Evolutionary conservation across 1,284 basidiomycete species (phyloP), one percentile per base, ranked within the genome.

Genomic region (Ganoderma boninense): DNA sequence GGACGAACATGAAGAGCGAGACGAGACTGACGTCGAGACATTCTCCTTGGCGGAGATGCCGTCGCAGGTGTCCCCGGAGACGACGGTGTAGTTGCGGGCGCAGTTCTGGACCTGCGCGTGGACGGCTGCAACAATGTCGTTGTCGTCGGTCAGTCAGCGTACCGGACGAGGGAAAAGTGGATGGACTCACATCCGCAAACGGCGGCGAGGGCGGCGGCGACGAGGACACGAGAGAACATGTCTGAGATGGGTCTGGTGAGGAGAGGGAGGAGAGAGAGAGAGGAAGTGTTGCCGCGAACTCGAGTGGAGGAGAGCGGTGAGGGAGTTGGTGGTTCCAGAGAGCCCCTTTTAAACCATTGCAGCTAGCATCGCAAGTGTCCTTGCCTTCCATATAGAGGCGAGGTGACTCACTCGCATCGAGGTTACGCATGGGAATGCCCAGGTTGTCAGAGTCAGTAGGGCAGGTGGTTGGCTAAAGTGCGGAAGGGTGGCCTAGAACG

Each of bases 21-120:
- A 14, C 6, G 29, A 13, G 14, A 57, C 84, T 69, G 71, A 91
- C 87, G 92, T 92, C 26, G 92, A 92, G 64, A 86, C 90, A 64
- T 86, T 84, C 43, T 90, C 79, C 23, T 86, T 84, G 32, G 86
- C 86, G 66, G 89, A 92, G 76, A 94, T 93, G 67, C 75, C 75
- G 81, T 94, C 90, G 77, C 92, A 94, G 63, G 84, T 86, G 76
- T 93, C 92, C 54, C 87, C 88, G 0, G 73, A 70, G 69, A 85
- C 74, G 40, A 92, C 85, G 62, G 84, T 88, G 82, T 92, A 92
- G 26, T 76, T 78, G 71, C 91, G 89, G 10, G 83, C 80, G 79
- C 92, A 93, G 74, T 75, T 68, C 14, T 73, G 85, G 78, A 92
- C 67, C 54, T 70, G 69, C 18, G 71, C 71, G 60, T 42, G n/a